Base-by-base conservation (phyloP, 163 green algal species). In the Botryococcus braunii region DNA sequence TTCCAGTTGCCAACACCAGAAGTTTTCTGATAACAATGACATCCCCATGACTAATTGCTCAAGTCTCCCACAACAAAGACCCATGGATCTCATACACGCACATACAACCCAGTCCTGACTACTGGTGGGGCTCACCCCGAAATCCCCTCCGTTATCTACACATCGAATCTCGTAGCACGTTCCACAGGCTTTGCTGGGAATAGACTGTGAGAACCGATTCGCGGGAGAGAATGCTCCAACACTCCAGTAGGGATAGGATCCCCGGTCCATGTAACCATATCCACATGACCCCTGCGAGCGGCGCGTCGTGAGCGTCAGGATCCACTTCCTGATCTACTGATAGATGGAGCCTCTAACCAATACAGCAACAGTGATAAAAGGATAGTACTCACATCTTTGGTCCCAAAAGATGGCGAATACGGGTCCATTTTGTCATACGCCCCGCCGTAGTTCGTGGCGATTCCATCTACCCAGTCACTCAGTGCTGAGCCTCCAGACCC, bases 121-220 rank as follows among this genome's bases (percentile, higher is more conserved):
- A 34, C 27, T 2, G 38, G 31, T 38, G 62, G 5, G 21, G 23
- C 56, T 74, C 49, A 73, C 62, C 69, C 57, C 65, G 69, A 64
- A 79, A 4, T 64, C 46, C 11, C 70, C 56, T 31, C 70, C 66
- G 47, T 66, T 60, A 31, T 75, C 66, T 8, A 70, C 13, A 61
- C 78, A 87, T 40, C 76, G 57, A 7, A 87, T 79, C 62, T 87
- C 68, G 64, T 79, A 87, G 72, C 81, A 87, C 50, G 75, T 21
- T 3, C 81, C 75, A 62, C 68, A 73, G 39, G 35, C 68, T 11
- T 64, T 13, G 17, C 35, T 21, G 23, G 73, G 73, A 5, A 68
- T 68, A 38, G 63, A 58, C 13, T 62, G 17, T 35, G 66, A 75
- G 58, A 73, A 79, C 0, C 34, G 35, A 34, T 69, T 75, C 11